phyloP scores from a whole-genome alignment of 805 yeast species.

The Teunomyces funiuensis region DNA sequence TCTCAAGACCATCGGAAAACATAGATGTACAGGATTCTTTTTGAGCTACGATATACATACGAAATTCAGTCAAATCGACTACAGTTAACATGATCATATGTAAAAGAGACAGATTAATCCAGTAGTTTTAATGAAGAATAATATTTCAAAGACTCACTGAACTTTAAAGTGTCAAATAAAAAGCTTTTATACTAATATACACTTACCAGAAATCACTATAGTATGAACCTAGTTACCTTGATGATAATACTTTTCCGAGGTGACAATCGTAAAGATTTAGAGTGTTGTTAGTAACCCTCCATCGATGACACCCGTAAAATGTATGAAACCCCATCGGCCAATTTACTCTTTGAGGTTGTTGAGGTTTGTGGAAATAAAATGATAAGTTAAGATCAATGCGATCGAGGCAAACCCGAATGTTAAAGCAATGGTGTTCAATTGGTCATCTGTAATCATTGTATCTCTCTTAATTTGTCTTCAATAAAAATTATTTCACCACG shows the following conservation, averaged over 20 bases:
- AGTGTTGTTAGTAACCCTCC: not conserved
- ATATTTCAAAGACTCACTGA: too few species aligned
- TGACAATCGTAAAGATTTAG: not conserved
- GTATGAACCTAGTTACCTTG: not conserved
- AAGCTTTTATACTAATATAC: not conserved
- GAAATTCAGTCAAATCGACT: too few species aligned
- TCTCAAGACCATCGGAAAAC: too few species aligned
- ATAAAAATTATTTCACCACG: not conserved
- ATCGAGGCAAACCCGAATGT: constrained; percentile 72
- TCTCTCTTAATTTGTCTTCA: not conserved
- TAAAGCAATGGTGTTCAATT: constrained; percentile 71
- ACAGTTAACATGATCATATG: too few species aligned
- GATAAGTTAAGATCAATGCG: constrained; percentile 70
- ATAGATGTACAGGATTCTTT: too few species aligned
- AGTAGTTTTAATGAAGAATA: too few species aligned
- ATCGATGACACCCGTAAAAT: too few species aligned
- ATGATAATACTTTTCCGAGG: not conserved
- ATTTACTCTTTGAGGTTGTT: constrained; percentile 13
- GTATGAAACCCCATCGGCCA: not conserved
- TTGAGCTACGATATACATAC: too few species aligned
- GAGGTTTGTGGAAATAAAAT: constrained; percentile 56
- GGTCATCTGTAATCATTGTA: constrained; percentile 79
- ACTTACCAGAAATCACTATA: not conserved
- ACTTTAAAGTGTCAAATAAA: not conserved
- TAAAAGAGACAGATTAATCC: too few species aligned